phyloP scores from a whole-genome alignment of 345 rosid species.

The Anacardium occidentale region DNA sequence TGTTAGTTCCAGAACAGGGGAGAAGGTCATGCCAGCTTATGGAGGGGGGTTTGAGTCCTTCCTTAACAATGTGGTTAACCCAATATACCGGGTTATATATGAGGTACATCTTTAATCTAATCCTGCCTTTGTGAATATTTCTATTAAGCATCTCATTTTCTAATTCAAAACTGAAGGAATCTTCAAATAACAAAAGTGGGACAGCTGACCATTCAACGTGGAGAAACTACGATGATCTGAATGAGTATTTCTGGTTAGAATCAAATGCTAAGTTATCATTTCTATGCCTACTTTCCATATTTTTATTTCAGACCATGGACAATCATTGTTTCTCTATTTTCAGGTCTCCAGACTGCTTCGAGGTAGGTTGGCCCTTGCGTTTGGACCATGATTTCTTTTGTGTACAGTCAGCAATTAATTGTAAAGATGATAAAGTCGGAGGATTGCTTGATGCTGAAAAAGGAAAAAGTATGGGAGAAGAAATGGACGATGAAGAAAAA shows the following conservation, averaged over 20 bases:
- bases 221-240: slow-evolving; percentile 98
- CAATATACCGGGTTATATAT: slow-evolving; percentile 64
- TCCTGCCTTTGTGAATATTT: slow-evolving; percentile 12
- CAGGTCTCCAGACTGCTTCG: slow-evolving; percentile 89
- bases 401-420: slow-evolving; percentile 29
- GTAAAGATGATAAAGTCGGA: slow-evolving; percentile 28
- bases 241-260: slow-evolving; percentile 87
- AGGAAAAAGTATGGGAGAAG: slow-evolving; percentile 40
- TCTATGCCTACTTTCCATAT: slow-evolving; percentile 2
- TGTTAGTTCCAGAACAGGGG: slow-evolving; percentile 56
- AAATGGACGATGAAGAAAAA: slow-evolving; percentile 55
- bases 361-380: slow-evolving; percentile 92
- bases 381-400: slow-evolving; percentile 66
- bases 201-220: slow-evolving; percentile 84
- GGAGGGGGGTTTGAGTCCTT: slow-evolving; percentile 69
- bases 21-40: slow-evolving; percentile 56
- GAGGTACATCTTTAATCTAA: slow-evolving; percentile 44
- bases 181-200: slow-evolving; percentile 71
- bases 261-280: not conserved
- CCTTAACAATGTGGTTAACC: slow-evolving; percentile 73
- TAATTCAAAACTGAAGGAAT: slow-evolving; percentile 61
- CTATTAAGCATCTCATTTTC: slow-evolving; percentile 21
- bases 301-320: not conserved
- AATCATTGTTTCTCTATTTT: slow-evolving; percentile 24
- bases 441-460: slow-evolving; percentile 15